Evolutionary conservation across 495 filamentous ascomycete genomes (phyloP).

Genomic region (Penicillium steckii): DNA sequence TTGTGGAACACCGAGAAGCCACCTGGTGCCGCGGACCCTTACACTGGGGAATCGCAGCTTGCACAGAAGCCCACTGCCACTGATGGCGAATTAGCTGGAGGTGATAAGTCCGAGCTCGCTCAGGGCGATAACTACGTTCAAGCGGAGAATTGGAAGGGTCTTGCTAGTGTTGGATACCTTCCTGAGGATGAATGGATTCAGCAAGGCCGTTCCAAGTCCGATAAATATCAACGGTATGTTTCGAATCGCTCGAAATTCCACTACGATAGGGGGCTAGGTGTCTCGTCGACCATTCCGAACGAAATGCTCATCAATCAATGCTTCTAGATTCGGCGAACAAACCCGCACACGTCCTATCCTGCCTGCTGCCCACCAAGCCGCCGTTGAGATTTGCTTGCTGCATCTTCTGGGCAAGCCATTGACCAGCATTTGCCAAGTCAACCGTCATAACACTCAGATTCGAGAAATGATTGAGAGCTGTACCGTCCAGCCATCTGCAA

Average conservation of each 20-base stretch:
- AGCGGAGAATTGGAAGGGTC: constrained; percentile 21
- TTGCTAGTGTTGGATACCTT: constrained; percentile 15
- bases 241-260: neutral
- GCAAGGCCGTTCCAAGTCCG: constrained; percentile 3
- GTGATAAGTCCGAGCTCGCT: constrained; percentile 15
- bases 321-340: constrained; percentile 16
- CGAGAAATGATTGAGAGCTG: constrained; percentile 15
- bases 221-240: constrained; percentile 23
- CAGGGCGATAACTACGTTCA: constrained; percentile 13
- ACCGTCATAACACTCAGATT: constrained; percentile 33
- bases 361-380: constrained; percentile 37
- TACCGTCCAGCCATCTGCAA: constrained; percentile 14
- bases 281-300: neutral
- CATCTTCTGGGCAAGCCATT: constrained; percentile 34
- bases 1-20: constrained; percentile 58
- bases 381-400: constrained; percentile 48
- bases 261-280: neutral
- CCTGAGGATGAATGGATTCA: constrained; percentile 13
- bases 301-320: constrained; percentile 12
- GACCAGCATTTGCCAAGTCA: constrained; percentile 26
- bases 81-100: neutral
- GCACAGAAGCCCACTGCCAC: neutral
- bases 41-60: constrained; percentile 37
- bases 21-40: constrained; percentile 54
- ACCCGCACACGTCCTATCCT: constrained; percentile 1